Evolutionary conservation across 805 yeast species (phyloP).

Genomic region (Candida arabinofermentans): DNA sequence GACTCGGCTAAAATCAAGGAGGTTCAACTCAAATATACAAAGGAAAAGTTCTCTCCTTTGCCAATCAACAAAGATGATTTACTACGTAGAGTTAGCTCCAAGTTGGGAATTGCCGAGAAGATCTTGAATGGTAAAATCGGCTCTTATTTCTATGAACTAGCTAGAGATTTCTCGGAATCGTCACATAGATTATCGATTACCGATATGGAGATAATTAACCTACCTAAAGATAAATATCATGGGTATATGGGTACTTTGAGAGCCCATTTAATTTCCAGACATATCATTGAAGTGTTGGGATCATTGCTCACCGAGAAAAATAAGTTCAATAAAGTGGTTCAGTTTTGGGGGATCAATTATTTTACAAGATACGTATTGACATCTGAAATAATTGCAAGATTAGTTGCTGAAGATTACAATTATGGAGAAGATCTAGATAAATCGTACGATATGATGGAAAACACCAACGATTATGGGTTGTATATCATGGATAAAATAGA

Average conservation of each 20-base stretch:
- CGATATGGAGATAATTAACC: conserved; percentile 39
- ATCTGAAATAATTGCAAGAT: conserved; percentile 53
- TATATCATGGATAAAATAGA: conserved; percentile 30
- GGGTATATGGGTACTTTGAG: conserved; percentile 63
- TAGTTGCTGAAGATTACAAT: conserved; percentile 44
- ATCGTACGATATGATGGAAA: conserved; percentile 44
- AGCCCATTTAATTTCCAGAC: conserved; percentile 45
- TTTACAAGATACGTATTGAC: conserved; percentile 58
- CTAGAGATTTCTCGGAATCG: conserved; percentile 35
- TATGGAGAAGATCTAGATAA: conserved; percentile 31
- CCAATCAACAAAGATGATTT: conserved; percentile 9
- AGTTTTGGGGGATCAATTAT: conserved; percentile 58
- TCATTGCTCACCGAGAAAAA: conserved; percentile 26
- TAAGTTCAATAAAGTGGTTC: conserved; percentile 40
- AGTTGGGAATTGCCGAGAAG: conserved; percentile 10
- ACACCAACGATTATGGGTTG: conserved; percentile 38
- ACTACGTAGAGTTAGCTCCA: conserved; percentile 6
- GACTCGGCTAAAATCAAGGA: conserved; percentile 11
- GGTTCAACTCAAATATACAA: conserved; percentile 14
- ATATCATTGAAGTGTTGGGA: conserved; percentile 35
- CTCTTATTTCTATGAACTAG: conserved; percentile 49
- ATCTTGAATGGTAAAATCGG: conserved; percentile 36
- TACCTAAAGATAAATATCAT: conserved; percentile 46
- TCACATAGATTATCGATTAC: conserved; percentile 45
- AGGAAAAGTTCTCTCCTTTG: conserved; percentile 12